Evolutionary conservation across 179 eudicot genomes (phyloP).

Genomic region (Heliamphora pulchella): DNA sequence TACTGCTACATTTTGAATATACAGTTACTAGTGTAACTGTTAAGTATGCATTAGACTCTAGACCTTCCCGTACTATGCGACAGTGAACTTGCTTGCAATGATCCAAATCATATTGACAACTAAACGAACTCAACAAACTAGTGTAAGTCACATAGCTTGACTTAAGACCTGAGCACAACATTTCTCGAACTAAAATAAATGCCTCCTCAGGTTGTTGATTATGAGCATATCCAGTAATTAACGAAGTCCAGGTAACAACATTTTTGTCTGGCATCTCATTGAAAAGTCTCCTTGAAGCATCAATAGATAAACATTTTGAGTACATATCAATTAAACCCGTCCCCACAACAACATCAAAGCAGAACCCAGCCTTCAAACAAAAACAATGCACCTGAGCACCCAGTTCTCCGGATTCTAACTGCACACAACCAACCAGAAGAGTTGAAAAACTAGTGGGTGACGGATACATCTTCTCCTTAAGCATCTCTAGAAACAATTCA

Average conservation of each 20-base stretch:
- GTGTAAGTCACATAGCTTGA: conserved; percentile 40
- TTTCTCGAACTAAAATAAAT: conserved; percentile 39
- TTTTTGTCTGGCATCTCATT: conserved; percentile 39
- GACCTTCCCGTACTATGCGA: conserved; percentile 34
- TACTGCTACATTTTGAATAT: conserved; percentile 43
- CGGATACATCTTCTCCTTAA: conserved; percentile 20
- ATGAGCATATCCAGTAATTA: conserved; percentile 43
- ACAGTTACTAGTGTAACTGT: conserved; percentile 37
- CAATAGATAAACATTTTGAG: conserved; percentile 35
- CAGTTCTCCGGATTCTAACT: conserved; percentile 26
- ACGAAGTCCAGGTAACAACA: conserved; percentile 44
- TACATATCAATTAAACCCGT: conserved; percentile 53
- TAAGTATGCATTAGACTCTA: conserved; percentile 33
- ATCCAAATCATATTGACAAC: conserved; percentile 32
- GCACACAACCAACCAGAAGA: conserved; percentile 41
- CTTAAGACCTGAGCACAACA: conserved; percentile 31
- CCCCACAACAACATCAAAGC: conserved; percentile 38
- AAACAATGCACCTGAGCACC: conserved; percentile 48
- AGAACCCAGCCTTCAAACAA: conserved; percentile 35
- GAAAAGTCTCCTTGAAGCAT: conserved; percentile 39
- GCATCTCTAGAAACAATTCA: conserved; percentile 43
- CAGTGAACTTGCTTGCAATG: conserved; percentile 52
- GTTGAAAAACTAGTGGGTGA: conserved; percentile 34
- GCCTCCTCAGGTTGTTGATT: conserved; percentile 36
- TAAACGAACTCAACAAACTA: conserved; percentile 46